A percentile compares a stretch with the other conserved stretches of the same genome.
Conservation (phyloP, 495 filamentous ascomycete genomes). For the Podospora didyma region DNA sequence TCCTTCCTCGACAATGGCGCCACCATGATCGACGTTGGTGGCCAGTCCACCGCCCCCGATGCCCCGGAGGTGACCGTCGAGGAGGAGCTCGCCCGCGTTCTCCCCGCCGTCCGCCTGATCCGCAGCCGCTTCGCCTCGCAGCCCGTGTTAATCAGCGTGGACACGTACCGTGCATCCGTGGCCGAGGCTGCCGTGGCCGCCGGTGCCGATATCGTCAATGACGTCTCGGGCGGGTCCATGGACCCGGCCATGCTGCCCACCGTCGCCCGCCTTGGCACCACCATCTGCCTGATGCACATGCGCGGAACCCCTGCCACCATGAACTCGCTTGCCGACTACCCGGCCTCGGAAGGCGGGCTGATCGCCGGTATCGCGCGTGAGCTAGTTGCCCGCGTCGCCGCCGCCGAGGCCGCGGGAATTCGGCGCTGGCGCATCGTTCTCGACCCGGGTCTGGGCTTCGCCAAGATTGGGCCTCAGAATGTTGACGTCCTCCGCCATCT, state of each 20-base stretch:
- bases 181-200: conserved; percentile 75
- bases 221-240: conserved; percentile 78
- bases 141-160: conserved; percentile 71
- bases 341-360: conserved; percentile 53
- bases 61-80: conserved; percentile 58
- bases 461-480: conserved; percentile 78
- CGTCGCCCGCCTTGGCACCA: conserved; percentile 72
- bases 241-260: conserved; percentile 81
- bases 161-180: conserved; percentile 86
- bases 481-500: conserved; percentile 70
- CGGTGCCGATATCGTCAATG: conserved; percentile 93
- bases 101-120: conserved; percentile 73
- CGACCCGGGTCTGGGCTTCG: conserved; percentile 91
- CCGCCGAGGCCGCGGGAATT: conserved; percentile 79
- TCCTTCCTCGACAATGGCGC: conserved; percentile 62
- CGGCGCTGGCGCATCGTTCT: conserved; percentile 91
- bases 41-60: conserved; percentile 82
- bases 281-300: conserved; percentile 92
- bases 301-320: conserved; percentile 85
- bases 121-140: conserved; percentile 59
- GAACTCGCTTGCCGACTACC: conserved; percentile 66
- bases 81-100: conserved; percentile 74
- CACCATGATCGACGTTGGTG: conserved; percentile 86
- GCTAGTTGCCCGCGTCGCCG: conserved; percentile 63
- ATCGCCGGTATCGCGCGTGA: conserved; percentile 67